phyloP scores from a whole-genome alignment of 2,329 filamentous ascomycete species.

The Fusarium lateritium region DNA sequence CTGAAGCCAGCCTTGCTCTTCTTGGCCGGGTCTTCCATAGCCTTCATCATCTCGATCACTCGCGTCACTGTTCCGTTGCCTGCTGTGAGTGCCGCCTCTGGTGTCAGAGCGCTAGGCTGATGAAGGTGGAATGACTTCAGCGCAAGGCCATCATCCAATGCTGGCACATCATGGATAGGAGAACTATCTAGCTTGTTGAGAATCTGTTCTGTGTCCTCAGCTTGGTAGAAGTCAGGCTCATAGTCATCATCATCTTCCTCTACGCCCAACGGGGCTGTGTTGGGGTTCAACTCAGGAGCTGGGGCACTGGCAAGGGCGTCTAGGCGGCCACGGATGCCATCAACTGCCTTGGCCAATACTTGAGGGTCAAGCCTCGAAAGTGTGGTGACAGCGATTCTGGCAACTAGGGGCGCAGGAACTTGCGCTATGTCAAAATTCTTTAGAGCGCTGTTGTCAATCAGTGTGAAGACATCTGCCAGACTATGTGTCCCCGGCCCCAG shows the following conservation, averaged over 20 bases:
- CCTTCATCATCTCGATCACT: conserved; percentile 83
- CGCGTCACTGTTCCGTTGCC: conserved; percentile 82
- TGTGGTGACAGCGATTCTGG: conserved; percentile 85
- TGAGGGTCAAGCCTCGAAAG: conserved; percentile 79
- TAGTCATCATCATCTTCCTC: conserved; percentile 90
- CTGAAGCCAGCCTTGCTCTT: conserved; percentile 82
- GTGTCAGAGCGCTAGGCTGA: conserved; percentile 79
- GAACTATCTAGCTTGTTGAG: conserved; percentile 82
- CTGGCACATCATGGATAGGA: conserved; percentile 63
- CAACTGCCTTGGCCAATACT: conserved; percentile 80
- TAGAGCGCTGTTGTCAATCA: conserved; percentile 80
- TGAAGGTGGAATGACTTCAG: conserved; percentile 86
- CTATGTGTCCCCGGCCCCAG: conserved; percentile 83
- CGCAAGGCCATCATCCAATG: conserved; percentile 64
- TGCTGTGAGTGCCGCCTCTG: conserved; percentile 79
- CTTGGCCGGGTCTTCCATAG: conserved; percentile 77
- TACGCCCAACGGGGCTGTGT: conserved; percentile 73
- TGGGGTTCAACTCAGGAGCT: conserved; percentile 66
- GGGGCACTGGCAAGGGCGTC: conserved; percentile 61
- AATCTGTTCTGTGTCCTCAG: conserved; percentile 83
- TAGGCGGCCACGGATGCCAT: conserved; percentile 70
- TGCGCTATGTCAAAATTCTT: conserved; percentile 86
- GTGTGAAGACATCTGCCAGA: conserved; percentile 86
- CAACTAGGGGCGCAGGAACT: conserved; percentile 81
- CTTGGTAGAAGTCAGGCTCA: conserved; percentile 86